Percentiles rank a stretch among this genome's conserved stretches.
Evolutionary conservation across 228 moss, liverwort and hornwort genomes (phyloP).

Genomic region (Sphagnum fallax): DNA sequence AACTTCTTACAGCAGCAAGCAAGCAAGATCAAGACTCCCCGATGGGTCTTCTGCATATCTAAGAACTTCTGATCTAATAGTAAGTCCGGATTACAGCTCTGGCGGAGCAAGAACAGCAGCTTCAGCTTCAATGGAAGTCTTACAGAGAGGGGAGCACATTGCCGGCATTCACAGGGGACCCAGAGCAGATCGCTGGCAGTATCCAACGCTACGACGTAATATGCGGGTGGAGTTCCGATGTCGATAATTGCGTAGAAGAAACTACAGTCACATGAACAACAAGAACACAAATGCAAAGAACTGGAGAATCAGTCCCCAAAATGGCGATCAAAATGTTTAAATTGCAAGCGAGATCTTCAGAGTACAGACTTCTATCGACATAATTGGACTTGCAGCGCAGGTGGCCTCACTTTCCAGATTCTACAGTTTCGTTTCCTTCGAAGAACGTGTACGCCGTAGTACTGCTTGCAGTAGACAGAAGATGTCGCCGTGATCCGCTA

Average conservation of each 20-base stretch:
- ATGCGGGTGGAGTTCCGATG: conserved; percentile 30
- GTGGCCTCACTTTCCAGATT: too few species aligned
- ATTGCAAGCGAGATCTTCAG: too few species aligned
- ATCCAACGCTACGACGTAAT: conserved; percentile 31
- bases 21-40: neutral
- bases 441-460: too few species aligned
- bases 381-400: too few species aligned
- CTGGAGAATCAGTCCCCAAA: too few species aligned
- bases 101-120: neutral
- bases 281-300: neutral
- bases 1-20: neutral
- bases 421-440: too few species aligned
- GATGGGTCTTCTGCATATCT: neutral
- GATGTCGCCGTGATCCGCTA: too few species aligned
- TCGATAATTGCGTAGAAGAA: conserved; percentile 21
- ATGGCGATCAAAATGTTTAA: too few species aligned
- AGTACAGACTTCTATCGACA: too few species aligned
- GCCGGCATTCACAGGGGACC: conserved; percentile 41
- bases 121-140: neutral
- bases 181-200: conserved; percentile 48
- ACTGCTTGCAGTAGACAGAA: too few species aligned
- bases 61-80: neutral
- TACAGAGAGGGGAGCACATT: conserved; percentile 35
- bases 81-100: neutral
- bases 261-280: conserved; percentile 4